phyloP scores from a whole-genome alignment of 257 asterid species.

The Leptodermis oblonga region DNA sequence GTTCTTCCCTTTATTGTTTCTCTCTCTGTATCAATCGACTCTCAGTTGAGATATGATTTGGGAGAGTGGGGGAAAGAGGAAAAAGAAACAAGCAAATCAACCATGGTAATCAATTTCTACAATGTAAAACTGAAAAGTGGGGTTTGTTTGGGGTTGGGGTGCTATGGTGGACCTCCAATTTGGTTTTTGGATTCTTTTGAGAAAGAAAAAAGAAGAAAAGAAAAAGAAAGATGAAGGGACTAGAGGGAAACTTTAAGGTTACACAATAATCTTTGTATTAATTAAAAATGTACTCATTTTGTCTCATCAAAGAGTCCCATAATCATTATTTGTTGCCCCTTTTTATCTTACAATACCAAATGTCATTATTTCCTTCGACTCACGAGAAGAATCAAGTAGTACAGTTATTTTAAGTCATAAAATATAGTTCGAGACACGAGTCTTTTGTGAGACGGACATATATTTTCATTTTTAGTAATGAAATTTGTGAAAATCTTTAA shows the following conservation, averaged over 20 bases:
- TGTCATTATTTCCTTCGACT: too few relatives aligned
- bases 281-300: not conserved
- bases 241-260: not conserved
- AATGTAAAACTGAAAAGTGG: slow-evolving; percentile 12
- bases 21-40: slow-evolving; percentile 1
- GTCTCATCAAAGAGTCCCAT: not conserved
- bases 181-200: slow-evolving; percentile 28
- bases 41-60: slow-evolving; percentile 14
- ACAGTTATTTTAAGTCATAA: not conserved
- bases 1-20: slow-evolving; percentile 6
- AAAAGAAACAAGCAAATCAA: slow-evolving; percentile 4
- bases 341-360: too few relatives aligned
- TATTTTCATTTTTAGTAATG: too few relatives aligned
- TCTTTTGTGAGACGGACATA: too few relatives aligned
- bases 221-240: not conserved
- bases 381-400: not conserved
- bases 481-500: too few relatives aligned
- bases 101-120: slow-evolving; percentile 10
- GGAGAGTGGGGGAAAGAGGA: not conserved
- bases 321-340: too few relatives aligned
- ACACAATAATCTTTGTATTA: slow-evolving; percentile 1
- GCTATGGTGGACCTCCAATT: slow-evolving; percentile 23
- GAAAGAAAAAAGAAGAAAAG: not conserved
- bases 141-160: slow-evolving; percentile 19
- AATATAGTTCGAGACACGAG: too few relatives aligned